Percentiles rank a stretch among this genome's conserved stretches.
Evolutionary conservation across 1,284 basidiomycete genomes (phyloP).

Genomic region (Irpex sp.): DNA sequence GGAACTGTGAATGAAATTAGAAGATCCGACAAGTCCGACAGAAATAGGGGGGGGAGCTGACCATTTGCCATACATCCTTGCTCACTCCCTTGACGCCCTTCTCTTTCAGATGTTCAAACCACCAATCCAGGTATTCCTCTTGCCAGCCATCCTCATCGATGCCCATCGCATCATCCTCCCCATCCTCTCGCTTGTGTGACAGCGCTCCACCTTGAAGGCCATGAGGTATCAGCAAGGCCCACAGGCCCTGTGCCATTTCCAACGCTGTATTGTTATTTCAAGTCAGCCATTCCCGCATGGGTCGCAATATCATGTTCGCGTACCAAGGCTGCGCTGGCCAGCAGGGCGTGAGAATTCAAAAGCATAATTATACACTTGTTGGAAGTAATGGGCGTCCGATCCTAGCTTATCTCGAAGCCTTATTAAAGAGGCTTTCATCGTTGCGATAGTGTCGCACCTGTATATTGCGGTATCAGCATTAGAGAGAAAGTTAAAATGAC

Average conservation of each 20-base stretch:
- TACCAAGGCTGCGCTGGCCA: slow-evolving; percentile 73
- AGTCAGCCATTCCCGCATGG: background rate
- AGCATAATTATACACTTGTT: slow-evolving; percentile 84
- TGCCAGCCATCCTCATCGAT: slow-evolving; percentile 57
- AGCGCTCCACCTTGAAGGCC: slow-evolving; percentile 74
- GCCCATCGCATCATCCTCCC: slow-evolving; percentile 39
- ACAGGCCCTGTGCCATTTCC: slow-evolving; percentile 80
- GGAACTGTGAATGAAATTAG: slow-evolving; percentile 47
- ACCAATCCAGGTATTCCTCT: slow-evolving; percentile 66
- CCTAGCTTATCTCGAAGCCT: slow-evolving; percentile 62
- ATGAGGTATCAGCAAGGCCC: slow-evolving; percentile 80
- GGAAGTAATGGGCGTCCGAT: slow-evolving; percentile 74
- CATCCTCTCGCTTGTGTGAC: slow-evolving; percentile 34
- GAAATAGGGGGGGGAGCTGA: slow-evolving; percentile 30
- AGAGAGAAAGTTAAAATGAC: background rate
- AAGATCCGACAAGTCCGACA: background rate
- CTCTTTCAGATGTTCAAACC: slow-evolving; percentile 79
- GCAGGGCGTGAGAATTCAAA: slow-evolving; percentile 83
- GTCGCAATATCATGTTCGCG: slow-evolving; percentile 18
- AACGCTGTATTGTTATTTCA: slow-evolving; percentile 37
- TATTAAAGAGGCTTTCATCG: slow-evolving; percentile 61
- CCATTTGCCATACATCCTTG: slow-evolving; percentile 94
- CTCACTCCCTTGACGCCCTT: slow-evolving; percentile 81
- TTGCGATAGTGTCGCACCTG: slow-evolving; percentile 71
- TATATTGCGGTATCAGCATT: background rate